Evolutionary conservation across 192 early-diverging fungal genomes (phyloP).

Genomic region (Glomus cerebriforme): DNA sequence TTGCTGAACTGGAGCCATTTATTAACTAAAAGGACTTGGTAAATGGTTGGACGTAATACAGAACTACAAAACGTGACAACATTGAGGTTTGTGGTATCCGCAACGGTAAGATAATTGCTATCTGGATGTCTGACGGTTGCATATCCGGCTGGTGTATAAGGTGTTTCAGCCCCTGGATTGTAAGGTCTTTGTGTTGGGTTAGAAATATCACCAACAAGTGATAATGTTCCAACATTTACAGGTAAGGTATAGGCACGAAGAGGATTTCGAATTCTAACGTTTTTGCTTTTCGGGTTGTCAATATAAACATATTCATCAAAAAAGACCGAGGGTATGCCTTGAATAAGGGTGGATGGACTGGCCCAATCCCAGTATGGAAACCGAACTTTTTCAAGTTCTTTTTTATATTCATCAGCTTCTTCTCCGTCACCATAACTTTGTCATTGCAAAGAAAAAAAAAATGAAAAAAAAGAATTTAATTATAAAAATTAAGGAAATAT

Average conservation of each 20-base stretch:
- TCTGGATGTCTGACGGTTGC: constrained; percentile 3
- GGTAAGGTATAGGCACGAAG: constrained; percentile 23
- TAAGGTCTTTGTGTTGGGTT: constrained; percentile 27
- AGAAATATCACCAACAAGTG: constrained; percentile 21
- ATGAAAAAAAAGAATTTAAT: background rate
- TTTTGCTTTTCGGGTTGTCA: background rate
- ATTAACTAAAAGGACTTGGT: background rate
- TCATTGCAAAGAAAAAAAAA: background rate
- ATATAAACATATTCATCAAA: constrained; percentile 6
- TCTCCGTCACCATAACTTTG: background rate
- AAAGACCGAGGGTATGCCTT: constrained; percentile 12
- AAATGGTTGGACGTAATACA: constrained; percentile 3
- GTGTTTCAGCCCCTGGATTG: background rate
- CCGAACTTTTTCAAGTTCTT: constrained; percentile 14
- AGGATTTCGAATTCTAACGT: constrained; percentile 2
- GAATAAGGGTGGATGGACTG: constrained; percentile 2
- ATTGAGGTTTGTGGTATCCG: background rate
- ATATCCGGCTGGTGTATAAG: constrained; percentile 20
- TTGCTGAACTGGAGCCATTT: constrained; percentile 17
- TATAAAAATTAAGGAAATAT: no score
- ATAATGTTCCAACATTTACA: background rate
- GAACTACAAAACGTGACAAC: constrained; percentile 14
- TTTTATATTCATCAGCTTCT: constrained; percentile 17
- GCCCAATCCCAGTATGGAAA: constrained; percentile 30
- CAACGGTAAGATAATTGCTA: background rate